Evolutionary conservation across 768 basidiomycete genomes (phyloP).

Genomic region (Hypholoma sublateritium): DNA sequence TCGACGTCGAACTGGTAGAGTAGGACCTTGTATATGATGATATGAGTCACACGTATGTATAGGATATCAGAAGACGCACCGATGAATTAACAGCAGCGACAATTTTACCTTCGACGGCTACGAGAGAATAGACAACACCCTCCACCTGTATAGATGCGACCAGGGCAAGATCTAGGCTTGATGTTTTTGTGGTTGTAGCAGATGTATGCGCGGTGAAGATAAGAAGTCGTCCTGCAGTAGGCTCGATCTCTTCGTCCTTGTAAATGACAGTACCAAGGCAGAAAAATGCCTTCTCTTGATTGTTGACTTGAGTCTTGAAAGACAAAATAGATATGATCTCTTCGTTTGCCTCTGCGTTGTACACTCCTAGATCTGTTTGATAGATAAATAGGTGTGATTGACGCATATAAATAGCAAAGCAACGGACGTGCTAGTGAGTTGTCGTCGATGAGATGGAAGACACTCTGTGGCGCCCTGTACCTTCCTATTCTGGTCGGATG

Average conservation of each 20-base stretch:
- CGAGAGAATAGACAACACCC: slow-evolving; percentile 73
- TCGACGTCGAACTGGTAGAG: slow-evolving; percentile 40
- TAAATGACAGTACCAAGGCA: slow-evolving; percentile 49
- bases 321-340: slow-evolving; percentile 58
- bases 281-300: slow-evolving; percentile 38
- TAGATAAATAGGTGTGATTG: not conserved
- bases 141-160: slow-evolving; percentile 44
- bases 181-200: slow-evolving; percentile 20
- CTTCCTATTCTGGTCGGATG: slow-evolving; percentile 57
- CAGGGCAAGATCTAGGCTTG: slow-evolving; percentile 33
- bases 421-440: slow-evolving; percentile 60
- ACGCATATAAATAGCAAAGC: not conserved
- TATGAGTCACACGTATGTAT: not conserved
- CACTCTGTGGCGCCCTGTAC: slow-evolving; percentile 43
- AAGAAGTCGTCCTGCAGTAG: slow-evolving; percentile 58
- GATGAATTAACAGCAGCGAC: slow-evolving; percentile 76
- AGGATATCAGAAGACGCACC: slow-evolving; percentile 40
- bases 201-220: slow-evolving; percentile 44
- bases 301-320: slow-evolving; percentile 30
- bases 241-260: slow-evolving; percentile 44
- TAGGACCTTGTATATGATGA: slow-evolving; percentile 37
- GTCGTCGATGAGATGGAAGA: slow-evolving; percentile 69
- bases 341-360: slow-evolving; percentile 52
- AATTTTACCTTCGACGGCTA: slow-evolving; percentile 47
- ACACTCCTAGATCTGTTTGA: slow-evolving; percentile 44